Evolutionary conservation across 2,329 filamentous ascomycete species (phyloP).

Genomic region (Tolypocladium paradoxum): DNA sequence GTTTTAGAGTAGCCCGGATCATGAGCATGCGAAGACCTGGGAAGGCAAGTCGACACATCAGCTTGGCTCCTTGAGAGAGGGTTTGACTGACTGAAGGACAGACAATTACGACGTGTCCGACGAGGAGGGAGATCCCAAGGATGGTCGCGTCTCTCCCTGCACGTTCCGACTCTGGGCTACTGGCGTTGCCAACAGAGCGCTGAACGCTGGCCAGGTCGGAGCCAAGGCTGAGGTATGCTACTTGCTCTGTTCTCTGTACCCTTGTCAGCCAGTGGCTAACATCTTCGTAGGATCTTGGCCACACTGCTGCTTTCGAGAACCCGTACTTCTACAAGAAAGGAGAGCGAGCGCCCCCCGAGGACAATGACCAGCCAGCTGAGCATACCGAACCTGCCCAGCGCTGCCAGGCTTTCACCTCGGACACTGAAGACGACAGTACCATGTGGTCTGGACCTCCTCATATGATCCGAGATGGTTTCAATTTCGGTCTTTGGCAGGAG

Average conservation of each 20-base stretch:
- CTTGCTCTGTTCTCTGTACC: no score
- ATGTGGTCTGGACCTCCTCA: no score
- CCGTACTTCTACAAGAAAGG: not conserved
- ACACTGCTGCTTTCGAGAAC: no score
- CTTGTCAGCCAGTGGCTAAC: not conserved
- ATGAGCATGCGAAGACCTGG: not conserved
- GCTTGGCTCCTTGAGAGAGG: not conserved
- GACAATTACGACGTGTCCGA: conserved; percentile 23
- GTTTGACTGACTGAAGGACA: not conserved
- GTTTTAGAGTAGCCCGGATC: not conserved
- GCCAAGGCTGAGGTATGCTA: not conserved
- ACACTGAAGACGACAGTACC: no score
- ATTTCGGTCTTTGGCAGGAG: no score
- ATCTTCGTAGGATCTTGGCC: not conserved
- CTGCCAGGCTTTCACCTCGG: no score
- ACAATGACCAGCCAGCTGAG: not conserved
- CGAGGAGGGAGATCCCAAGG: conserved; percentile 26
- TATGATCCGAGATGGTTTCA: no score
- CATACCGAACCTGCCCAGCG: no score
- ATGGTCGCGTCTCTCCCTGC: conserved; percentile 27
- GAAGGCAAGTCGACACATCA: not conserved
- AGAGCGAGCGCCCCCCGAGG: not conserved
- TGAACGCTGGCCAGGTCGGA: not conserved
- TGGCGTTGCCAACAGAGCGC: conserved; percentile 9
- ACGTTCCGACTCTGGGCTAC: conserved; percentile 28